Evolutionary conservation across 495 filamentous ascomycete genomes (phyloP), one percentile per base, ranked within the genome.

Genomic region (Xylaria scruposa): DNA sequence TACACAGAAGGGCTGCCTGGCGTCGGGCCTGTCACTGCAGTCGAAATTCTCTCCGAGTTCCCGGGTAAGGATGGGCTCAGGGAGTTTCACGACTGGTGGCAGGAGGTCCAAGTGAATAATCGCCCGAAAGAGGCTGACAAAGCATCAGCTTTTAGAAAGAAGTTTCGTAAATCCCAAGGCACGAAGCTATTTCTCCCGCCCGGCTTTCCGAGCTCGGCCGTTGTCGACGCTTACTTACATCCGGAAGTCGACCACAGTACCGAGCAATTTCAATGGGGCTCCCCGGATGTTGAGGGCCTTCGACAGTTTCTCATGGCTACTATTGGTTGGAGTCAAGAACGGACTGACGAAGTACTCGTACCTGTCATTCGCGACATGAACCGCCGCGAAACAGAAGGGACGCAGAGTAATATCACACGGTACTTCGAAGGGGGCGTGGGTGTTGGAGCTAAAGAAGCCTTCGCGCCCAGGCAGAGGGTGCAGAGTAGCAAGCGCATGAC

Each of bases 281-380:
- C 97, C 0, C 96, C 96, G 0, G 96, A 99, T 74, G 85, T 99
- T 4, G 93, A 96, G 59, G 92, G 92, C 0, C 81, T 99, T 65
- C 81, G 97, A n/a, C 83, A 83, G 21, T 99, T 95, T 75, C 83
- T 99, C 53, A 97, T 97, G 94, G 81, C 85, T n/a, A 97, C 94
- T 0, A 92, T 99, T 71, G 96, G 96, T 1, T 99, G 96, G 96
- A 88, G 85, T 59, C 90, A 91, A 77, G 95, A 97, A 77, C 86
- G 93, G 26, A 98, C 95, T 0, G 97, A 98, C 73, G 95, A 98
- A 78, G 91, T 98, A 3, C 87, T 99, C 3, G 92, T 98, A 12
- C 96, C 96, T 0, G 97, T 99, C 0, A 94, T 99, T 44, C 85
- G 89, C 60, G 97, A 98, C 78, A 97, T 98, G 93, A 98, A 98